Evolutionary conservation across 2,329 filamentous ascomycete genomes (phyloP).

Genomic region (Colletotrichum noveboracense): DNA sequence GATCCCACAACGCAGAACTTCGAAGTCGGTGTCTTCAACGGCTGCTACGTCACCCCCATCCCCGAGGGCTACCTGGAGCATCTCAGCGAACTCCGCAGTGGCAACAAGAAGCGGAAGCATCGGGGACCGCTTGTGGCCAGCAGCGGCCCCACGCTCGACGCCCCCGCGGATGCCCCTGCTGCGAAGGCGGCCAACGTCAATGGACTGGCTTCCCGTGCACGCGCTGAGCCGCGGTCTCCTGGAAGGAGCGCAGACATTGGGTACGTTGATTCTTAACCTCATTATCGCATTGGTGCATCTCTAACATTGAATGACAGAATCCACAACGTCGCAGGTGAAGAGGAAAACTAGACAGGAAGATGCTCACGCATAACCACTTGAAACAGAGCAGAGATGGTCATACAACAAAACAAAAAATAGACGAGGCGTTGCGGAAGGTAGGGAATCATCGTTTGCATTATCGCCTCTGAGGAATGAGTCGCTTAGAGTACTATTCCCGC

Average conservation of each 20-base stretch:
- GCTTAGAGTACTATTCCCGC: background rate
- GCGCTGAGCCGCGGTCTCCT: background rate
- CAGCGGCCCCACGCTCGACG: background rate
- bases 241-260: background rate
- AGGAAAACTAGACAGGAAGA: slow-evolving; percentile 5
- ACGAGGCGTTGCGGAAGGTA: background rate
- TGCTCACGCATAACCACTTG: background rate
- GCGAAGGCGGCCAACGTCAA: slow-evolving; percentile 1
- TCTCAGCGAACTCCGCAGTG: slow-evolving; percentile 66
- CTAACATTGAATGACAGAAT: background rate
- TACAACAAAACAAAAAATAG: background rate
- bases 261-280: background rate
- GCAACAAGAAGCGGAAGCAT: slow-evolving; percentile 64
- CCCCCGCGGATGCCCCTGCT: background rate
- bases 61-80: slow-evolving; percentile 83
- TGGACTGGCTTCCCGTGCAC: background rate
- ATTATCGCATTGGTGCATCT: background rate
- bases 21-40: slow-evolving; percentile 91
- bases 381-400: background rate
- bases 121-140: background rate
- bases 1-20: slow-evolving; percentile 66
- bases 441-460: background rate
- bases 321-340: slow-evolving; percentile 6
- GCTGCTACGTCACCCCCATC: slow-evolving; percentile 83
- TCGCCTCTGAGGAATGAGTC: background rate